A percentile compares a stretch with the other conserved stretches of the same genome.
Conservation (phyloP, 306 rosid species). For the Arachis hypogaea region DNA sequence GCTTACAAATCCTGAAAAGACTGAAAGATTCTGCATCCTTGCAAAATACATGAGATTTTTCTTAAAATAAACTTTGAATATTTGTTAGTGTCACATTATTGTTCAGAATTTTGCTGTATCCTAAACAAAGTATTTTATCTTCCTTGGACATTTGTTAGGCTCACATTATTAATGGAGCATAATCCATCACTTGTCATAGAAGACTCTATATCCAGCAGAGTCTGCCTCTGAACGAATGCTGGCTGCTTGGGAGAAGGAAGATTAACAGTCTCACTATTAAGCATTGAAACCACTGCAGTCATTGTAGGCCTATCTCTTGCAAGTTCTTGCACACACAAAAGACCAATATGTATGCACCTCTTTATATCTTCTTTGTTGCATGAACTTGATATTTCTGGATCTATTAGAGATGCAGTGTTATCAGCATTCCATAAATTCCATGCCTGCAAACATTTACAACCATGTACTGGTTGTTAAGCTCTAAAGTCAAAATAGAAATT, state of each 20-base stretch:
- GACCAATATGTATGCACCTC: conserved; percentile 36
- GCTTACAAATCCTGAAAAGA: conserved; percentile 17
- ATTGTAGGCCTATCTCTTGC: conserved; percentile 31
- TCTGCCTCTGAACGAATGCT: conserved; percentile 22
- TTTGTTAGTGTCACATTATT: too few species aligned
- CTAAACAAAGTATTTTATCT: conserved; percentile 2
- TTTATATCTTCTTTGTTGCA: neutral
- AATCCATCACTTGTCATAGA: neutral
- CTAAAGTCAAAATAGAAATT: neutral
- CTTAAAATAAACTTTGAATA: neutral
- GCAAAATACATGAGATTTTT: conserved; percentile 28
- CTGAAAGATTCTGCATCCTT: neutral
- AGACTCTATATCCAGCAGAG: neutral
- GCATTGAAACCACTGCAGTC: conserved; percentile 30
- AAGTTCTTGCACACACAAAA: conserved; percentile 36
- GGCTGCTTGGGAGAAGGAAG: conserved; percentile 35
- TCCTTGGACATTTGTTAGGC: conserved; percentile 15
- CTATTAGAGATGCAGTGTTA: conserved; percentile 27
- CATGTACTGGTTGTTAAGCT: neutral
- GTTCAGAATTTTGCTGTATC: too few species aligned
- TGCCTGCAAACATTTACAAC: conserved; percentile 14
- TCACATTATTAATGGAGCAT: conserved; percentile 1
- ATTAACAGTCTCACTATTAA: conserved; percentile 23
- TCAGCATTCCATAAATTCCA: conserved; percentile 42
- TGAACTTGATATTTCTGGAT: conserved; percentile 13